Evolutionary conservation across 1,139 yeast genomes (phyloP).

Genomic region (Taiozyma sp.): DNA sequence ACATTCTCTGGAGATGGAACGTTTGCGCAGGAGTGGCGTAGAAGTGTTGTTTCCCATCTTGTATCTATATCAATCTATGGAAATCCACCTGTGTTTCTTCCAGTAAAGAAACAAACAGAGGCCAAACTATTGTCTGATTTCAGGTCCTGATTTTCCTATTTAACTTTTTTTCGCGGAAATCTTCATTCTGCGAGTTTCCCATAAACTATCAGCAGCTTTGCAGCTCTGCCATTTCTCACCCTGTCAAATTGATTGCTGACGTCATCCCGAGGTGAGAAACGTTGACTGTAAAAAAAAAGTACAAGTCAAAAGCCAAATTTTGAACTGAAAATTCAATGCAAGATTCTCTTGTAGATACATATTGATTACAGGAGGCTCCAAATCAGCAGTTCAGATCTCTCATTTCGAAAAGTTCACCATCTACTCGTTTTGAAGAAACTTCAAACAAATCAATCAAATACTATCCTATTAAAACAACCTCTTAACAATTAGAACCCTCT

Average conservation of each 20-base stretch:
- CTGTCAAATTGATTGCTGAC: too few relatives aligned
- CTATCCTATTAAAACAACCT: not conserved
- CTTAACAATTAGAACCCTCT: not conserved
- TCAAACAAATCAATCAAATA: not conserved
- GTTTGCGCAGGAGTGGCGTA: not conserved
- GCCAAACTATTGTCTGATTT: too few relatives aligned
- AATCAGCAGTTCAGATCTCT: too few relatives aligned
- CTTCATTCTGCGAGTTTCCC: not conserved
- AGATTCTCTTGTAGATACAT: too few relatives aligned
- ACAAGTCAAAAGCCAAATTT: not conserved
- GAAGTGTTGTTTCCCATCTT: slow-evolving; percentile 3
- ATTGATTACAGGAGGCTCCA: too few relatives aligned
- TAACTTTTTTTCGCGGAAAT: not conserved
- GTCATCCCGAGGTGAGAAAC: too few relatives aligned
- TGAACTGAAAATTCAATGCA: too few relatives aligned
- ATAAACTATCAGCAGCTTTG: too few relatives aligned
- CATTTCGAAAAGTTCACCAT: too few relatives aligned
- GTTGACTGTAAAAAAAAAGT: too few relatives aligned
- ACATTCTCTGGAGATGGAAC: not conserved
- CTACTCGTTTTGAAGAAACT: not conserved
- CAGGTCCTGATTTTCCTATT: not conserved
- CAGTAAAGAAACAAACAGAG: not conserved
- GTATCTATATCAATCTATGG: not conserved
- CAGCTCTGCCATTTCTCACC: too few relatives aligned
- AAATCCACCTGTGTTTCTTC: not conserved